phyloP scores from a whole-genome alignment of 495 filamentous ascomycete species.

The Tuber calosporum region DNA sequence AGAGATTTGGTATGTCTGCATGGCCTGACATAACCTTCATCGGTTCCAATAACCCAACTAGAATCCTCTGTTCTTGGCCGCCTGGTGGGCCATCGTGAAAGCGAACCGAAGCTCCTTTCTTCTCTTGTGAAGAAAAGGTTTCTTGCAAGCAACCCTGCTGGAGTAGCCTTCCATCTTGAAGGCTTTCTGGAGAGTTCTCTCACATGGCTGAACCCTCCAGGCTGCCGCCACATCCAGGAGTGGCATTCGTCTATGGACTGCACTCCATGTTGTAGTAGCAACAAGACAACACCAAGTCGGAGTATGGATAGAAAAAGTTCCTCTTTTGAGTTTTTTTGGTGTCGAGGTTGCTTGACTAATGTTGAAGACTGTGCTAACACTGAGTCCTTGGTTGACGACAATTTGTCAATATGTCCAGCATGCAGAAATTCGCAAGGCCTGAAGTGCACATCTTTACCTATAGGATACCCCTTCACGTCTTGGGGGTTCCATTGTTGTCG shows the following conservation, averaged over 20 bases:
- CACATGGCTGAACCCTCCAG: slow-evolving; percentile 1
- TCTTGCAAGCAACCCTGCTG: neutral
- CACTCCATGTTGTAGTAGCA: neutral
- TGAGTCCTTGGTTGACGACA: too few species aligned
- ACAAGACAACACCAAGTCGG: neutral
- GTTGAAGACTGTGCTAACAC: too few species aligned
- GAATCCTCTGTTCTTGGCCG: slow-evolving; percentile 15
- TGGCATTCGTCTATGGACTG: neutral
- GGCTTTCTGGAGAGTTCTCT: neutral
- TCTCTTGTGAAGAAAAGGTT: neutral
- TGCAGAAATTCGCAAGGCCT: too few species aligned
- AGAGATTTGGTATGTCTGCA: neutral
- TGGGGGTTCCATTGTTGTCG: too few species aligned
- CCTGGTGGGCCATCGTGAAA: slow-evolving; percentile 5
- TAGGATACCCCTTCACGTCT: too few species aligned
- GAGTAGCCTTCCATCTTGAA: slow-evolving; percentile 7
- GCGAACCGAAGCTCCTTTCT: neutral
- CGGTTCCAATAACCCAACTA: slow-evolving; percentile 8
- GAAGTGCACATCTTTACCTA: too few species aligned
- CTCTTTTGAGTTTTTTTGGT: neutral
- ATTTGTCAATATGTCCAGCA: too few species aligned
- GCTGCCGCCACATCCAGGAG: slow-evolving; percentile 5
- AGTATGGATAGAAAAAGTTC: neutral
- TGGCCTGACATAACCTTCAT: slow-evolving; percentile 11
- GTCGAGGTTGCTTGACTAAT: too few species aligned